Percentiles rank a stretch among this genome's conserved stretches.
Conservation (phyloP, 345 rosid species). For the Melaleuca alternifolia region DNA sequence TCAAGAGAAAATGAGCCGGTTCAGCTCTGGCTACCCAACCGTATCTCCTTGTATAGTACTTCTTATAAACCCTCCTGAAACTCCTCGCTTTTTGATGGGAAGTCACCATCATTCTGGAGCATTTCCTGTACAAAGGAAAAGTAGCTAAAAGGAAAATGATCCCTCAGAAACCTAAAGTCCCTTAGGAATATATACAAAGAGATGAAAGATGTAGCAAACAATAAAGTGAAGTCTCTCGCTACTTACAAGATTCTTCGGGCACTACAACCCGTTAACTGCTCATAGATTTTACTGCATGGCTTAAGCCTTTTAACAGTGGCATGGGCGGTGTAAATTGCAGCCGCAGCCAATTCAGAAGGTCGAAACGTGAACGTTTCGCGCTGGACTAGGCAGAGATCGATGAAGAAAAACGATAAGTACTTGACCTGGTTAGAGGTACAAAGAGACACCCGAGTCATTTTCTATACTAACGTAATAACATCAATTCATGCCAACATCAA, state of each 20-base stretch:
- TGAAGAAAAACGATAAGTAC: conserved; percentile 39
- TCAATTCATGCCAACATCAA: not conserved
- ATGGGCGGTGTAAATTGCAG: conserved; percentile 64
- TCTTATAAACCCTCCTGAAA: conserved; percentile 3
- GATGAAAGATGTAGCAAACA: not conserved
- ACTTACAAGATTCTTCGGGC: conserved; percentile 38
- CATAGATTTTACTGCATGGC: conserved; percentile 39
- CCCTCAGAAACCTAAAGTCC: not conserved
- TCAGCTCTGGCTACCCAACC: not conserved
- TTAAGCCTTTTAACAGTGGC: conserved; percentile 21
- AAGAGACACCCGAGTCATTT: not conserved
- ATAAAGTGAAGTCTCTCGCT: not conserved
- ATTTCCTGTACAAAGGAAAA: not conserved
- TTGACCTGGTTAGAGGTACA: conserved; percentile 12
- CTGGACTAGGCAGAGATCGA: conserved; percentile 48
- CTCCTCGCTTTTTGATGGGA: conserved; percentile 9
- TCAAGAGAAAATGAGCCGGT: conserved; percentile 5
- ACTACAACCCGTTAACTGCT: conserved; percentile 33
- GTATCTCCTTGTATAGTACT: conserved; percentile 1
- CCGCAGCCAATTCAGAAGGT: conserved; percentile 56
- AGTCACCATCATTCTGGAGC: conserved; percentile 10
- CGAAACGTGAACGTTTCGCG: conserved; percentile 45
- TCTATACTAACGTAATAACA: not conserved
- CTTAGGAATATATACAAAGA: not conserved
- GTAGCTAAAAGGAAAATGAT: not conserved